Conservation (phyloP, 352 stramenopile species). For the Phytophthora nicotianae region DNA sequence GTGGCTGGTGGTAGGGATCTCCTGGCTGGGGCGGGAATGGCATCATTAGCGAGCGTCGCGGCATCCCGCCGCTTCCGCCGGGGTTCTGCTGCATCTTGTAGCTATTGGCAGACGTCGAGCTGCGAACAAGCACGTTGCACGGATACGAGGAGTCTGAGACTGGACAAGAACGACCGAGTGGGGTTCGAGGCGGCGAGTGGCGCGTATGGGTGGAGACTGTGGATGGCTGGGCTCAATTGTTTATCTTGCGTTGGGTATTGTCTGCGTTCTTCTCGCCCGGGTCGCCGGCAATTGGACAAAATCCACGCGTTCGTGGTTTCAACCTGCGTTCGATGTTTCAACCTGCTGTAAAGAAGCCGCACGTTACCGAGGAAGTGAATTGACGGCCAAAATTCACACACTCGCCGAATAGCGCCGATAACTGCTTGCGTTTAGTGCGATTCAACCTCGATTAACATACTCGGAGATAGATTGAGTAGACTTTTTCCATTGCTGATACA, state of each 20-base stretch:
- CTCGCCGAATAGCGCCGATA: not conserved
- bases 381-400: not conserved
- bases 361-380: not conserved
- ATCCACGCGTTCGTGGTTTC: conserved; percentile 2
- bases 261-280: conserved; percentile 16
- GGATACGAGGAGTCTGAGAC: conserved; percentile 2
- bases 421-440: not conserved
- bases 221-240: conserved; percentile 14
- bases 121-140: not conserved
- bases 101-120: no score
- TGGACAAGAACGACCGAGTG: conserved; percentile 12
- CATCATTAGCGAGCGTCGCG: conserved; percentile 23
- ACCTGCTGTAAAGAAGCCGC: conserved; percentile 33
- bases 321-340: conserved; percentile 13
- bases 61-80: conserved; percentile 3
- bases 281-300: conserved; percentile 37
- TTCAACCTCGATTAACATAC: not conserved
- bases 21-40: conserved; percentile 14
- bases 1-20: conserved; percentile 11
- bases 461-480: conserved; percentile 11
- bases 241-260: conserved; percentile 29
- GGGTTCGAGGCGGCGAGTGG: not conserved
- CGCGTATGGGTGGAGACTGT: conserved; percentile 20
- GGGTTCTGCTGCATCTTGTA: conserved; percentile 25
- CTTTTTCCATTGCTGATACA: conserved; percentile 28